These are phyloP conservation scores for Aspergillus texensis DNA, from an alignment of 2,329 filamentous ascomycete species.

Conservation along the genomic window DNA sequence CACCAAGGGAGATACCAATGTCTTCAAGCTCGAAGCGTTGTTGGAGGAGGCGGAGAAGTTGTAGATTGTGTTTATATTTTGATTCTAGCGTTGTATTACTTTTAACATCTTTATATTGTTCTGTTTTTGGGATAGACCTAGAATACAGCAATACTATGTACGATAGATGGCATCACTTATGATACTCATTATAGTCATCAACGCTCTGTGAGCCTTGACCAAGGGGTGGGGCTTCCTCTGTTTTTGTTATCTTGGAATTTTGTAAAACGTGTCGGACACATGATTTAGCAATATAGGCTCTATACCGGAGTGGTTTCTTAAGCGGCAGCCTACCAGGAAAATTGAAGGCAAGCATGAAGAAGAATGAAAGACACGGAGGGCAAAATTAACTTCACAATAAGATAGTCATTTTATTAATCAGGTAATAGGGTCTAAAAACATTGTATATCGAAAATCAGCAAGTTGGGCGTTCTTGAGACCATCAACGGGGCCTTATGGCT, in stretches of 20 bases:
- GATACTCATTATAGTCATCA: background rate
- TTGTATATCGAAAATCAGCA: background rate
- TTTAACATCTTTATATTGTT: background rate
- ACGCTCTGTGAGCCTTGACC: background rate
- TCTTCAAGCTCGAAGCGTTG: conserved; percentile 81
- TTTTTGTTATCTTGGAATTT: background rate
- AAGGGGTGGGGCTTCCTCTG: background rate
- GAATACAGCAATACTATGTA: background rate
- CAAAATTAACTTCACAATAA: background rate
- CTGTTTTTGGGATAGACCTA: background rate
- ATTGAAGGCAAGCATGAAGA: background rate
- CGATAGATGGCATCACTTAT: background rate
- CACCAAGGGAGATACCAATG: conserved; percentile 68
- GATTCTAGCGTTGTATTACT: background rate
- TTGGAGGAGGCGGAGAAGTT: conserved; percentile 88
- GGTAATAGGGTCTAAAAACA: background rate
- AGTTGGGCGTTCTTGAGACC: background rate
- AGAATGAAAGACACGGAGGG: too few species aligned
- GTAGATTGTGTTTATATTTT: conserved; percentile 25
- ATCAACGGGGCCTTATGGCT: background rate
- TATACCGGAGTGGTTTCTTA: background rate
- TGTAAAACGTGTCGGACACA: background rate
- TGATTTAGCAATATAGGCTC: background rate
- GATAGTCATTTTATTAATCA: background rate
- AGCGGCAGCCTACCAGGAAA: background rate